A percentile compares a stretch with the other conserved stretches of the same genome.
Conservation (phyloP, 768 basidiomycete species). For the Mycena indigotica region DNA sequence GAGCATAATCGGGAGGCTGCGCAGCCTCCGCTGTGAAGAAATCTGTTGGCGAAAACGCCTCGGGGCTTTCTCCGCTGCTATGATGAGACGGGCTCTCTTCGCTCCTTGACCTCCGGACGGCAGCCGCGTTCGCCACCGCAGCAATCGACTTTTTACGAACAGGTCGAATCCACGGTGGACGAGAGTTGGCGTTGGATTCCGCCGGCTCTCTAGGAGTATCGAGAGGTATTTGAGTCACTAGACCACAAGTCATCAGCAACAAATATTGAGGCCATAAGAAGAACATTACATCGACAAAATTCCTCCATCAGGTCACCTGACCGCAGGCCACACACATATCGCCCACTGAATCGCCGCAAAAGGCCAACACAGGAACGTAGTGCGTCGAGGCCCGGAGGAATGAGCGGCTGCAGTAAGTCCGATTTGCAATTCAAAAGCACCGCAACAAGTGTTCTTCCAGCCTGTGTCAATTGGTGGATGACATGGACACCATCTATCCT, state of each 20-base stretch:
- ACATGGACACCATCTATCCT: slow-evolving; percentile 86
- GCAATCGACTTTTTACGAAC: slow-evolving; percentile 65
- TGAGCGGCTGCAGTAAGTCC: slow-evolving; percentile 73
- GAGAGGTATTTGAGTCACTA: slow-evolving; percentile 85
- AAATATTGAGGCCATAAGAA: slow-evolving; percentile 7
- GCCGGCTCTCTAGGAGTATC: slow-evolving; percentile 62
- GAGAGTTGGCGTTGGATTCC: slow-evolving; percentile 44
- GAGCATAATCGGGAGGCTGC: slow-evolving; percentile 43
- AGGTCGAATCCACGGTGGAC: slow-evolving; percentile 89
- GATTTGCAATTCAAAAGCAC: slow-evolving; percentile 86
- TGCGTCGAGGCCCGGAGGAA: slow-evolving; percentile 81
- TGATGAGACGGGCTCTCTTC: slow-evolving; percentile 49
- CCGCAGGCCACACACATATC: slow-evolving; percentile 89
- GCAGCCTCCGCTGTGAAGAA: slow-evolving; percentile 44
- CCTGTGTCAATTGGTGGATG: slow-evolving; percentile 93
- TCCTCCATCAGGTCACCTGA: slow-evolving; percentile 95
- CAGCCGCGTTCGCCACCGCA: slow-evolving; percentile 36
- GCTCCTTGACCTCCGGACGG: slow-evolving; percentile 47
- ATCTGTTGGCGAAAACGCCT: slow-evolving; percentile 65
- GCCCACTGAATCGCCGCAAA: slow-evolving; percentile 84
- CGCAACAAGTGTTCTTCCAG: slow-evolving; percentile 87
- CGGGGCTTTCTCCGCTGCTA: slow-evolving; percentile 59
- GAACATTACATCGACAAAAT: slow-evolving; percentile 75
- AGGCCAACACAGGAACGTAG: slow-evolving; percentile 86
- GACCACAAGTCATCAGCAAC: slow-evolving; percentile 5